These are phyloP conservation scores for Ilex aquifolium DNA, from an alignment of 257 asterid genomes.

Conservation along the genomic window DNA sequence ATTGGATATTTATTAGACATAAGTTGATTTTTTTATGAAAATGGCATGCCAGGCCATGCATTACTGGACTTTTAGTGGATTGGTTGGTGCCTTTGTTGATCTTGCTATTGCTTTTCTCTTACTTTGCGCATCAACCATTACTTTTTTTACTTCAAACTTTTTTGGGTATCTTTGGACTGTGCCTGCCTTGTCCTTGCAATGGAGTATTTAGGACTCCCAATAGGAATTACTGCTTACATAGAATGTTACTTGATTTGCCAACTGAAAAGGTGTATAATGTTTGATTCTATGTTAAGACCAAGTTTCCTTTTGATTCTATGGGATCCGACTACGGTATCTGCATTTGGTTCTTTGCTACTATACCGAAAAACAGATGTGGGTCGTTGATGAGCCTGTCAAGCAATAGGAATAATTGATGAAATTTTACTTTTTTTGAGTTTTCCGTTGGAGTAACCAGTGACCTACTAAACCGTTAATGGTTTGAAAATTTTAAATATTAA, in stretches of 20 bases:
- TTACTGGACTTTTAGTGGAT: constrained; percentile 65
- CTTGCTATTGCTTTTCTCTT: constrained; percentile 65
- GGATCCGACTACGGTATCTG: too few species aligned
- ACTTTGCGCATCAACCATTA: constrained; percentile 64
- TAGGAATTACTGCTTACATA: constrained; percentile 40
- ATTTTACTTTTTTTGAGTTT: too few species aligned
- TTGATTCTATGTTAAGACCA: constrained; percentile 44
- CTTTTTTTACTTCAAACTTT: constrained; percentile 55
- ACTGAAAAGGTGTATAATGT: constrained; percentile 51
- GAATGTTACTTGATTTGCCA: constrained; percentile 57
- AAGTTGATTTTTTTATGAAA: constrained; percentile 17
- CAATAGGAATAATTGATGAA: too few species aligned
- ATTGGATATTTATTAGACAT: constrained; percentile 15
- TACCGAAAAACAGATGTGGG: too few species aligned
- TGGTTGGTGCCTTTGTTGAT: constrained; percentile 81
- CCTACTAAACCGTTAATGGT: too few species aligned
- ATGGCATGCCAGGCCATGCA: constrained; percentile 62
- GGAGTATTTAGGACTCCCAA: constrained; percentile 35
- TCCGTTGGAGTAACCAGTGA: too few species aligned
- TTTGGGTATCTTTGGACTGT: constrained; percentile 60
- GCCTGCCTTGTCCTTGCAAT: constrained; percentile 77
- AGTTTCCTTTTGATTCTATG: constrained; percentile 50
- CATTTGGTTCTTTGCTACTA: too few species aligned
- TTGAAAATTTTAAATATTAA: too few species aligned
- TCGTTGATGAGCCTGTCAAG: too few species aligned